Evolutionary conservation across 805 yeast species (phyloP).

Genomic region (Ogataea chonburiensis): DNA sequence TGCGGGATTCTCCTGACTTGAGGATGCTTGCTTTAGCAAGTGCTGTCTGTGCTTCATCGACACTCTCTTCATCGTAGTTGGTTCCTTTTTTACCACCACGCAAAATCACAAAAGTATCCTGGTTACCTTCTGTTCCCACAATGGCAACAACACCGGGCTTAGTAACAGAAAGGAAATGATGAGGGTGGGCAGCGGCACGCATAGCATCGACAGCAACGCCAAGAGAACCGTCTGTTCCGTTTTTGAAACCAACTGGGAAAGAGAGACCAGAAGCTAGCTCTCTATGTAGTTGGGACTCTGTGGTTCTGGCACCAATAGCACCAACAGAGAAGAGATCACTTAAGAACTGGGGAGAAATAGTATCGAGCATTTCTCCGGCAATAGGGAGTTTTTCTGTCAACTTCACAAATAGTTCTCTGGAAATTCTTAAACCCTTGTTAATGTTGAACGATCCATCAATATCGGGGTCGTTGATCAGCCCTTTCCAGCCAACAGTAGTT

Average conservation of each 20-base stretch:
- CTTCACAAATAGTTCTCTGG: slow-evolving; percentile 82
- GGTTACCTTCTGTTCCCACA: slow-evolving; percentile 92
- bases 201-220: slow-evolving; percentile 95
- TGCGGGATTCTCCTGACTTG: slow-evolving; percentile 51
- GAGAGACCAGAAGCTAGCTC: slow-evolving; percentile 95
- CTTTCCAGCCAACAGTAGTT: slow-evolving; percentile 99
- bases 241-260: slow-evolving; percentile 98
- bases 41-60: slow-evolving; percentile 61
- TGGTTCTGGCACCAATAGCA: slow-evolving; percentile 98
- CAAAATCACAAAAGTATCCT: slow-evolving; percentile 83
- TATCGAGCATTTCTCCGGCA: slow-evolving; percentile 97
- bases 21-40: slow-evolving; percentile 44
- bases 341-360: slow-evolving; percentile 94
- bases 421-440: slow-evolving; percentile 87
- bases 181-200: slow-evolving; percentile 88
- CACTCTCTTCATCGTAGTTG: slow-evolving; percentile 77
- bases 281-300: slow-evolving; percentile 96
- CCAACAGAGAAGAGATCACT: slow-evolving; percentile 93
- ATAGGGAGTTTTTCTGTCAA: slow-evolving; percentile 85
- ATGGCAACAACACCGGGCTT: slow-evolving; percentile 96
- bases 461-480: slow-evolving; percentile 95
- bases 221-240: slow-evolving; percentile 94
- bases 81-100: slow-evolving; percentile 97
- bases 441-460: slow-evolving; percentile 89
- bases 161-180: slow-evolving; percentile 92